phyloP scores from a whole-genome alignment of 257 asterid genomes.

The Jacaranda mimosifolia region DNA sequence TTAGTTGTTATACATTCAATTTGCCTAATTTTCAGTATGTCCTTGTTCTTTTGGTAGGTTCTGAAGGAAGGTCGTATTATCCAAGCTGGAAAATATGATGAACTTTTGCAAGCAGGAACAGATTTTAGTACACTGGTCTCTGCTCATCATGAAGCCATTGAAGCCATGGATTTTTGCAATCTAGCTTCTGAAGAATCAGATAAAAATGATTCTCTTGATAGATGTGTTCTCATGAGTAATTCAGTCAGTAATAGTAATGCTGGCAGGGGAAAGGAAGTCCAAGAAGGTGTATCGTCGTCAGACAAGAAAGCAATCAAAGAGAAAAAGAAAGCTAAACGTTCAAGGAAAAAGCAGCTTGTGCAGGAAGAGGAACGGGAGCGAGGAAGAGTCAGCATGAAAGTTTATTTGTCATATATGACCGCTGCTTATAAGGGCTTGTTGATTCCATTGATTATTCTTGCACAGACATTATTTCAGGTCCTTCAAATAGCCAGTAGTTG shows the following conservation, averaged over 20 bases:
- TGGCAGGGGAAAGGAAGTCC: constrained; percentile 63
- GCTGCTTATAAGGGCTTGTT: constrained; percentile 96
- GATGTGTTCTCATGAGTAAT: background rate
- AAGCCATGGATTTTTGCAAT: constrained; percentile 84
- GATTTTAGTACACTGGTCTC: constrained; percentile 85
- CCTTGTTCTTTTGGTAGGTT: constrained; percentile 61
- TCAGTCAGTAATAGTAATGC: constrained; percentile 62
- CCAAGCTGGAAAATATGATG: constrained; percentile 97
- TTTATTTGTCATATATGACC: constrained; percentile 86
- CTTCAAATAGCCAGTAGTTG: constrained; percentile 99
- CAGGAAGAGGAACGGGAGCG: constrained; percentile 99
- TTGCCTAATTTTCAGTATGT: constrained; percentile 28
- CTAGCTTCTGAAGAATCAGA: constrained; percentile 70
- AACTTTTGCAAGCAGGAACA: constrained; percentile 96
- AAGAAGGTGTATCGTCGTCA: constrained; percentile 71
- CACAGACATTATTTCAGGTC: constrained; percentile 92
- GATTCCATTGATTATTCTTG: constrained; percentile 85
- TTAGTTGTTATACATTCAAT: constrained; percentile 6
- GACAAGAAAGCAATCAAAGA: constrained; percentile 83
- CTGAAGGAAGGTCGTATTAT: constrained; percentile 88
- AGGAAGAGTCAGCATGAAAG: constrained; percentile 98
- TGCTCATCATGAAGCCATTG: constrained; percentile 98
- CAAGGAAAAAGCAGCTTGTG: constrained; percentile 91
- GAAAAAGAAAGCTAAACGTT: constrained; percentile 88
- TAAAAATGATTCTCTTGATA: constrained; percentile 56